Base-by-base conservation (phyloP, 2,329 filamentous ascomycete species). In the Microsporum ferrugineum region DNA sequence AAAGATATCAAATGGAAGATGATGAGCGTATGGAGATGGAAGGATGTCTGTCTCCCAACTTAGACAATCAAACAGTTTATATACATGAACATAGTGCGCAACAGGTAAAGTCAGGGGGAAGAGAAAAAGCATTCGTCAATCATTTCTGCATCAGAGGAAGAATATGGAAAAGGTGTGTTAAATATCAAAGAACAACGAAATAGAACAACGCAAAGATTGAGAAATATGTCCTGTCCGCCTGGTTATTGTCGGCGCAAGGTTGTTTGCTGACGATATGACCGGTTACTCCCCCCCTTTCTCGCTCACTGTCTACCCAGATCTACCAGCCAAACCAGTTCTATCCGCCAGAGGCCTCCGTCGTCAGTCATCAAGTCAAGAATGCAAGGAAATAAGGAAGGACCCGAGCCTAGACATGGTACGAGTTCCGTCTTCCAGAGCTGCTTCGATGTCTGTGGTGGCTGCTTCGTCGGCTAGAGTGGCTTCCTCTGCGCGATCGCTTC, bases 401-500 rank as follows among this genome's bases (percentile, higher is more conserved):
- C 31, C 5, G 10, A 12, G 45, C 3, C 31, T 51, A 51, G 12
- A 55, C 51, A 36, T 55, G 29, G 51, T 55, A 55, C 2, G 51
- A 55, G 51, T 23, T 7, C 33, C 60, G 39, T 31, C 53, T 47
- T 57, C 36, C 12, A 70, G 61, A 63, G 23, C 63, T 61, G 56
- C 64, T 65, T 51, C 64, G 60, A 27, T 63, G 61, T 31, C 61
- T 59, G 53, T 58, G 56, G 51, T 60, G 59, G 34, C 60, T 39
- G 17, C 58, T 57, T 38, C 69, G 51, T 31, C 69, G 59, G 59
- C 66, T 70, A 49, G 67, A 67, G 65, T 71, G 69, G 53, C 69
- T 67, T 17, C 66, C 65, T 29, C 66, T 60, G 14, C 68, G 65
- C 31, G 69, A 67, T 1, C 70, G 74, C 69, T 78, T 75, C 66